A percentile compares a stretch with the other conserved stretches of the same genome.
These are phyloP conservation scores for Bertia moriformis DNA, from an alignment of 2,329 filamentous ascomycete species.

Conservation along the genomic window DNA sequence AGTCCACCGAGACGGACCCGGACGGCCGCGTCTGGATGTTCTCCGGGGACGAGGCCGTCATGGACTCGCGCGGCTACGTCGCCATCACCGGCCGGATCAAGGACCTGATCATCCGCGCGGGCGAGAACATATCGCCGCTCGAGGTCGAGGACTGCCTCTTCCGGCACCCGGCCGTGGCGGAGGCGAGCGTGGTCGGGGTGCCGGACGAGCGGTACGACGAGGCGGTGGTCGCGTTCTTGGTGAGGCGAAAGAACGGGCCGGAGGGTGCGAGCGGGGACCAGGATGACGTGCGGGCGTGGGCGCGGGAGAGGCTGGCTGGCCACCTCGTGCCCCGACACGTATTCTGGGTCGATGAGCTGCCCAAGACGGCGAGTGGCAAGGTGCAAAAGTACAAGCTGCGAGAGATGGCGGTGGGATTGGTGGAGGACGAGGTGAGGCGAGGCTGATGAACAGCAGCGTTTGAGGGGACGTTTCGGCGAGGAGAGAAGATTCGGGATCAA, in stretches of 20 bases:
- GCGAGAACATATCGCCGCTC: slow-evolving; percentile 89
- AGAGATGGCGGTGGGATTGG: slow-evolving; percentile 33
- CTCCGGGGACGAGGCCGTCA: slow-evolving; percentile 79
- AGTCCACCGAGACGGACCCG: slow-evolving; percentile 40
- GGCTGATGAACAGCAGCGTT: too few species aligned
- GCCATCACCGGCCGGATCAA: slow-evolving; percentile 85
- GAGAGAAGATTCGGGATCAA: too few species aligned
- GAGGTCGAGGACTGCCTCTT: slow-evolving; percentile 85
- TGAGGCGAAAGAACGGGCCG: too few species aligned
- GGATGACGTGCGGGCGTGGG: slow-evolving; percentile 57
- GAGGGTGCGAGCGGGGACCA: slow-evolving; percentile 10
- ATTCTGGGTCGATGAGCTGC: slow-evolving; percentile 76
- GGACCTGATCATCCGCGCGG: slow-evolving; percentile 85
- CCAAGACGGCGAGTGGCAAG: slow-evolving; percentile 93
- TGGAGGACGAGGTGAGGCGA: too few species aligned
- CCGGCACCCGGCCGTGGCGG: slow-evolving; percentile 52
- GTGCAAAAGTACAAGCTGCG: slow-evolving; percentile 85
- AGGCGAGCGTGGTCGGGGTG: slow-evolving; percentile 72
- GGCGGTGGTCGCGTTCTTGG: slow-evolving; percentile 68
- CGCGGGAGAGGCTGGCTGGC: slow-evolving; percentile 49
- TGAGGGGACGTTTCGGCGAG: too few species aligned
- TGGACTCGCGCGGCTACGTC: slow-evolving; percentile 73
- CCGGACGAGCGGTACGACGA: slow-evolving; percentile 76
- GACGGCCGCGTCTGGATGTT: slow-evolving; percentile 65
- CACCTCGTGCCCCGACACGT: slow-evolving; percentile 79